Evolutionary conservation across 352 stramenopile genomes (phyloP).

Genomic region (Globisporangium takayamanum): DNA sequence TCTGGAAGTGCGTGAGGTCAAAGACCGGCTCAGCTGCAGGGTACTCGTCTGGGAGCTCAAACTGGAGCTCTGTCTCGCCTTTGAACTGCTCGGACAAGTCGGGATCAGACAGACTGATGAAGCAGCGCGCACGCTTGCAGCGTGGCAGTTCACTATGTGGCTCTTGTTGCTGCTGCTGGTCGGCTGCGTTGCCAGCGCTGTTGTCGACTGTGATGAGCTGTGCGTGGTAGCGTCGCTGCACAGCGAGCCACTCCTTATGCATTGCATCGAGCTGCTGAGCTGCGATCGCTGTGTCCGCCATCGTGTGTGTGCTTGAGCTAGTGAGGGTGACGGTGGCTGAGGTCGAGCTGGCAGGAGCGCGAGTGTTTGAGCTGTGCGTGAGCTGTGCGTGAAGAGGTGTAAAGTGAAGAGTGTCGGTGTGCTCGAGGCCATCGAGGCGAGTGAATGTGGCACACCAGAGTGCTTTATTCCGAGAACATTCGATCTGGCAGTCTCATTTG

Average conservation of each 20-base stretch:
- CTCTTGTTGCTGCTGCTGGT: background rate
- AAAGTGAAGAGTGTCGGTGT: background rate
- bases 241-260: conserved; percentile 55
- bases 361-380: background rate
- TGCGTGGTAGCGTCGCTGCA: conserved; percentile 61
- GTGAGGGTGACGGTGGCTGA: background rate
- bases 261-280: conserved; percentile 23
- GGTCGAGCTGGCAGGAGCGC: background rate
- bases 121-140: conserved; percentile 26
- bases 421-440: background rate
- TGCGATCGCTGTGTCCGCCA: background rate
- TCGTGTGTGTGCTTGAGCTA: background rate
- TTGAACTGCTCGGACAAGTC: conserved; percentile 47
- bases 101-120: conserved; percentile 56
- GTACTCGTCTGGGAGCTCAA: conserved; percentile 50
- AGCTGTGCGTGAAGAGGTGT: background rate
- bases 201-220: conserved; percentile 18
- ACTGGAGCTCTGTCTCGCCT: conserved; percentile 45
- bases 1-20: conserved; percentile 48
- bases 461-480: conserved; percentile 8
- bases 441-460: too few species aligned
- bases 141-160: background rate
- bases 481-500: background rate
- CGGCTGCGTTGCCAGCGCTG: conserved; percentile 5
- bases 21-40: conserved; percentile 34